Conservation (phyloP, 2,329 filamentous ascomycete genomes). For the Diaporthe velutina region DNA sequence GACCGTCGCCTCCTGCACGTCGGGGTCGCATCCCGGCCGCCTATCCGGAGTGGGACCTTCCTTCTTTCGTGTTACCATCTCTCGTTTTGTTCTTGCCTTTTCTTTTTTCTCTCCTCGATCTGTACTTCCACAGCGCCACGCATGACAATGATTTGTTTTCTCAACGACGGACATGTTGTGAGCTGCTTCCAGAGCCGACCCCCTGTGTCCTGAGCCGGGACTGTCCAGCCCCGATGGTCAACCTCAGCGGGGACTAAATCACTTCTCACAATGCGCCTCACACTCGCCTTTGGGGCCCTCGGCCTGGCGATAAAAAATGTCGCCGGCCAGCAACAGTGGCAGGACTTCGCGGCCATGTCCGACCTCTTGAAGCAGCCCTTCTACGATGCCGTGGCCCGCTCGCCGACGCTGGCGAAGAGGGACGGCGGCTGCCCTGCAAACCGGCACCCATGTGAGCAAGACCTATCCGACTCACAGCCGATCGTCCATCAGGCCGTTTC, state of each 20-base stretch:
- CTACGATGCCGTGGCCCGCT: constrained; percentile 1
- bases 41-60: constrained; percentile 18
- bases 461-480: not conserved
- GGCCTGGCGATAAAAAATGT: constrained; percentile 7
- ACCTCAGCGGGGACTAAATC: not conserved
- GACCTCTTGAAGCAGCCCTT: constrained; percentile 28
- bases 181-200: not conserved
- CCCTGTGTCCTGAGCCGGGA: constrained; percentile 1
- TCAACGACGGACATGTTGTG: constrained; percentile 9
- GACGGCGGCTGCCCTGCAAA: constrained; percentile 24
- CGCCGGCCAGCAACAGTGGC: constrained; percentile 27
- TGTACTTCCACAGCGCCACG: not conserved
- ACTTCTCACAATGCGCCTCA: constrained; percentile 35
- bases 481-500: not conserved
- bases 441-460: constrained; percentile 32
- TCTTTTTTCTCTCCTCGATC: too few relatives aligned
- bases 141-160: not conserved
- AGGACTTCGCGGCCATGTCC: constrained; percentile 19
- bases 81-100: not conserved
- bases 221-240: constrained; percentile 13
- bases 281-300: not conserved
- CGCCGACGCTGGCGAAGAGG: constrained; percentile 32
- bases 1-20: not conserved
- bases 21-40: constrained; percentile 15
- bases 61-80: not conserved